Base-by-base conservation (phyloP, 805 yeast species). In the Saturnispora hagleri region DNA sequence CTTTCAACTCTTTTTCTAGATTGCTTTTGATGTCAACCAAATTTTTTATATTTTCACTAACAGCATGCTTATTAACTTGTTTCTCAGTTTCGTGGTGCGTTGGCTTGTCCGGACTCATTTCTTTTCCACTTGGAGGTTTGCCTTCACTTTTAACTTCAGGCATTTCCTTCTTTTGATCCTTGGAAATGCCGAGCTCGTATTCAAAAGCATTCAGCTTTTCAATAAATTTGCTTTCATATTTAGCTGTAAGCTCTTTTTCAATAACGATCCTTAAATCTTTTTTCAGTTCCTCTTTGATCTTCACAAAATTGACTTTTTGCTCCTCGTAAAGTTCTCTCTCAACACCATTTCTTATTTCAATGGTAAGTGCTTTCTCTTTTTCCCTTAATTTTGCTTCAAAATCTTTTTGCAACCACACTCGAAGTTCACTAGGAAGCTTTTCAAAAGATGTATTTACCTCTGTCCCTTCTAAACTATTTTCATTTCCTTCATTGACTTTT, bases 351-450 rank as follows among this genome's bases (percentile, higher is more conserved):
- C 44, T 28, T 40, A 40, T 35, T 12, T 40, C n/a, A 15, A 31
- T 26, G 5, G 5, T 18, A 8, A 48, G 24, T 5, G 31, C 12
- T 35, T 26, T 34, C 17, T 46, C 46, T 9, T 18, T 26, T 26
- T 20, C 43, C 38, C 28, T 43, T 9, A 38, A 38, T 9, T 20
- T 38, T 17, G 20, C 43, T 27, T 36, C 47, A 12, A 27, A 22
- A 47, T 50, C 47, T 36, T 46, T 46, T 26, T 50, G 4, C 22
- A 48, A 22, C 26, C 40, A 31, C 17, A 46, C n/a, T 46, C 42
- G 40, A 33, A 44, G 18, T 15, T 26, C 34, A 22, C n/a, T 20
- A 27, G 41, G 41, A 31, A 50, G 40, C 18, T 50, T 47, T 44
- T 38, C 43, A 22, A 44, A 31, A 22, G 18, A n/a, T 12, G 31